These are phyloP conservation scores for Orbilia javanica DNA, from an alignment of 2,329 filamentous ascomycete genomes.

Conservation along the genomic window DNA sequence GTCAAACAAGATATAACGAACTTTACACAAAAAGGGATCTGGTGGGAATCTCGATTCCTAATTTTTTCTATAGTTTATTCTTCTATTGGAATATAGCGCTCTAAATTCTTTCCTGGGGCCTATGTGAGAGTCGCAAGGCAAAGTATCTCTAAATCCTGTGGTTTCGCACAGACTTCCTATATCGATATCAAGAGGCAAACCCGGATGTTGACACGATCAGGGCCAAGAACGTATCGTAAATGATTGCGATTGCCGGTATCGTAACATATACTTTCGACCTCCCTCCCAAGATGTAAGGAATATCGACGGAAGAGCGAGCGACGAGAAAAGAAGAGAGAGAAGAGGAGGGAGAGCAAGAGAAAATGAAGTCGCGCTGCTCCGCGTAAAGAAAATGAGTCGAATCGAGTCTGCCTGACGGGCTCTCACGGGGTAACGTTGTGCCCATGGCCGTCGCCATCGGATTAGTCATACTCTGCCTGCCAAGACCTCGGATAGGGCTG, in stretches of 20 bases:
- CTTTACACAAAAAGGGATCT: background rate
- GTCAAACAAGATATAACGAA: background rate
- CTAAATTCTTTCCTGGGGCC: background rate
- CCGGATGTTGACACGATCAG: too few species aligned
- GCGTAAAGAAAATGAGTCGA: conserved; percentile 30
- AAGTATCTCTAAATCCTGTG: background rate
- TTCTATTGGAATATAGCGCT: background rate
- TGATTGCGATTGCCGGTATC: too few species aligned
- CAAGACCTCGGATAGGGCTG: conserved; percentile 14
- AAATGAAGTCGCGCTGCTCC: conserved; percentile 11
- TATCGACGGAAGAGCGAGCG: background rate
- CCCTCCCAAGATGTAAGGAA: too few species aligned
- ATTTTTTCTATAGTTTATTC: background rate
- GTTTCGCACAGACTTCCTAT: background rate
- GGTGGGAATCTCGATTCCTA: background rate
- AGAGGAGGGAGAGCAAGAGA: conserved; percentile 9
- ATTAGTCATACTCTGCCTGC: conserved; percentile 43
- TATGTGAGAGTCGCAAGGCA: background rate
- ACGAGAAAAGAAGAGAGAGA: conserved; percentile 19
- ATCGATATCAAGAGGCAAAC: background rate
- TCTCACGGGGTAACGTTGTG: conserved; percentile 41
- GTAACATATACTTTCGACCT: too few species aligned
- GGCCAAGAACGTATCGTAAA: background rate
- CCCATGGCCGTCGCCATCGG: background rate
- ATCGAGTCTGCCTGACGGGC: conserved; percentile 29